Conservation (phyloP, 768 basidiomycete genomes). For the Lactarius evosmus region DNA sequence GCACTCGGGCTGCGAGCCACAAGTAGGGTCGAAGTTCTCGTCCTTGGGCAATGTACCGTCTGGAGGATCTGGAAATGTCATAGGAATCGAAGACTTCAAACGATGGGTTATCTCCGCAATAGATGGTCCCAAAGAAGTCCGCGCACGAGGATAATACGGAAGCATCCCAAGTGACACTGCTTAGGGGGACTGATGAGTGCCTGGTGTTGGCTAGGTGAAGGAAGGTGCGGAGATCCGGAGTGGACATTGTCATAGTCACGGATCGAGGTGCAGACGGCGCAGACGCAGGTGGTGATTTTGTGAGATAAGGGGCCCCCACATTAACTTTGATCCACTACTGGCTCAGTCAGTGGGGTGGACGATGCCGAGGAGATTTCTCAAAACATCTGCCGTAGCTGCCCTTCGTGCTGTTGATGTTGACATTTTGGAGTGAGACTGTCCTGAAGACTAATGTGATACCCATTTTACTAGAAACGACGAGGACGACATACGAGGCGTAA, state of each 20-base stretch:
- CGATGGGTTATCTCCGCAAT: slow-evolving; percentile 9
- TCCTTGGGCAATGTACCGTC: slow-evolving; percentile 51
- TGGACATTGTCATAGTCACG: slow-evolving; percentile 21
- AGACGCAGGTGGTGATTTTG: too few relatives aligned
- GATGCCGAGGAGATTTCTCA: slow-evolving; percentile 91
- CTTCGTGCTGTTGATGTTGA: slow-evolving; percentile 98
- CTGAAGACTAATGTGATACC: slow-evolving; percentile 99
- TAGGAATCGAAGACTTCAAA: slow-evolving; percentile 35
- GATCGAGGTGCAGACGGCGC: slow-evolving; percentile 22
- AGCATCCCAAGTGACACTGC: slow-evolving; percentile 12
- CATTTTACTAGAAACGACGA: slow-evolving; percentile 96
- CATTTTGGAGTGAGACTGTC: slow-evolving; percentile 96
- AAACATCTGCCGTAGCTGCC: slow-evolving; percentile 96
- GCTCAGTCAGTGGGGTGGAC: slow-evolving; percentile 92
- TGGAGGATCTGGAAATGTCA: slow-evolving; percentile 30
- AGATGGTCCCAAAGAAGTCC: slow-evolving; percentile 19
- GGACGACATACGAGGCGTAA: slow-evolving; percentile 94
- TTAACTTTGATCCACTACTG: slow-evolving; percentile 95
- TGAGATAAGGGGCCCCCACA: slow-evolving; percentile 86
- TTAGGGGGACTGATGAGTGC: slow-evolving; percentile 12
- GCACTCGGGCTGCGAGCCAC: slow-evolving; percentile 90
- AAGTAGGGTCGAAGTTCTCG: slow-evolving; percentile 94
- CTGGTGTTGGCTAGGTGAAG: neutral
- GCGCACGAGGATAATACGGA: slow-evolving; percentile 14
- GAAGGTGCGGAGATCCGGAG: slow-evolving; percentile 15